A percentile compares a stretch with the other conserved stretches of the same genome.
Conservation (phyloP, 2,329 filamentous ascomycete genomes). For the Exophiala calicioides region DNA sequence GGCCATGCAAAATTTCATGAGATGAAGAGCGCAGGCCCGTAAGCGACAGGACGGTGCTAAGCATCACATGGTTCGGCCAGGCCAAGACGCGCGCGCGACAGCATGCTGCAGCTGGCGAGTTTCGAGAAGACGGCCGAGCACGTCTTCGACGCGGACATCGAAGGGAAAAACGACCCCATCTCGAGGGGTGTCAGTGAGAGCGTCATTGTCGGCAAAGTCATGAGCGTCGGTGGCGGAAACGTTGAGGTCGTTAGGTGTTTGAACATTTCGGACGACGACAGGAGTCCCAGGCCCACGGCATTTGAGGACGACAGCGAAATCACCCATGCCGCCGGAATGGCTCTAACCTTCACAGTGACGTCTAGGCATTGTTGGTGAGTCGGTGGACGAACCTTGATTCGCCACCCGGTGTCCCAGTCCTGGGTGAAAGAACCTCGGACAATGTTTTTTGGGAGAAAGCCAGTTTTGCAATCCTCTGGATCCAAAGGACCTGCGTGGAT, state of each 20-base stretch:
- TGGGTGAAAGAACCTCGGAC: too few species aligned
- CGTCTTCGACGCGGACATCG: conserved; percentile 88
- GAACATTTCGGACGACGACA: conserved; percentile 63
- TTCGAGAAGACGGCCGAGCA: conserved; percentile 99
- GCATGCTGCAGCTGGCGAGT: conserved; percentile 86
- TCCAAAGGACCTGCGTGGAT: too few species aligned
- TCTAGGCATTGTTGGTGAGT: too few species aligned
- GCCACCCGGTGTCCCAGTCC: too few species aligned
- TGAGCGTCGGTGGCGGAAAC: conserved; percentile 85
- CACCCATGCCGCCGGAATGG: too few species aligned
- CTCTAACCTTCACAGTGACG: too few species aligned
- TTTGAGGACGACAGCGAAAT: conserved; percentile 68
- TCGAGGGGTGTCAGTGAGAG: conserved; percentile 94
- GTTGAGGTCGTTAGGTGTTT: conserved; percentile 84
- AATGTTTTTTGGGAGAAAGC: too few species aligned
- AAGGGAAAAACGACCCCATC: conserved; percentile 88
- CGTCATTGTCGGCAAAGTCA: conserved; percentile 97
- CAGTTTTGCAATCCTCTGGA: too few species aligned
- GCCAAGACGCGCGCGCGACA: conserved; percentile 97
- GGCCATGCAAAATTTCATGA: too few species aligned
- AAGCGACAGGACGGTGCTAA: too few species aligned
- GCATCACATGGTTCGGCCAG: conserved; percentile 93
- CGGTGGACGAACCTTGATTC: too few species aligned
- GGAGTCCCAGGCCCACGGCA: conserved; percentile 58
- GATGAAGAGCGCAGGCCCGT: too few species aligned